Base-by-base conservation (phyloP, 1,139 yeast species). In the Geotrichum carabidarum region DNA sequence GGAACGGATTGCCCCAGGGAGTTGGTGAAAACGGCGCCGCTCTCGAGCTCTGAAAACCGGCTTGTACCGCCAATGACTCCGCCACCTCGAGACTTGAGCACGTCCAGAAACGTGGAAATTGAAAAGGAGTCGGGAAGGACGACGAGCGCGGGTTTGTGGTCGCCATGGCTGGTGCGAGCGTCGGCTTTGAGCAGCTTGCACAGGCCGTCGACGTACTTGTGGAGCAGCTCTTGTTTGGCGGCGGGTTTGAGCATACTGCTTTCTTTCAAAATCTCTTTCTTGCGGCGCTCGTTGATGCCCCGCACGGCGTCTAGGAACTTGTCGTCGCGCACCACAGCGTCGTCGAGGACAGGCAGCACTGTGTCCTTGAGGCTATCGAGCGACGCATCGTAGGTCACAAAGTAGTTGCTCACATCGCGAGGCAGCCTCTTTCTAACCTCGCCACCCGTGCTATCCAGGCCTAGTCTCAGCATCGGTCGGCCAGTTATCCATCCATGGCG, bases 391-490 rank as follows among this genome's bases (percentile, higher is more conserved):
- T 53, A 56, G 1, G 58, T 50, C 8, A 53, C 57, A 53, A 56
- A 53, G 41, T 53, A 53, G 36, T 46, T 53, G 30, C 32, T 35
- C 5, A 53, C 53, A 32, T 56, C 56, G 6, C 44, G 38, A 2
- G 57, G 54, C 8, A 53, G 15, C 18, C 48, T 35, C 12, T 48
- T 38, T 12, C 32, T 32, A 12, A 37, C n/a, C 12, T 48, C 49
- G 27, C 46, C 50, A 4, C 50, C 48, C 7, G 11, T 11, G 8
- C 27, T 18, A 14, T 52, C 56, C 7, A 51, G 42, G 1, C 62
- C 63, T 11, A 60, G 42, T 37, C 58, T 40, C 22, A 59, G 46
- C 47, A 59, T 47, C 11, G 62, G 59, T 11, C 58, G 40, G 5
- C 55, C 53, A 15, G 48, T 44, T 8, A 52, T 53, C 53, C 57